Conservation (phyloP, 306 rosid species). For the Cicer yamashitae region DNA sequence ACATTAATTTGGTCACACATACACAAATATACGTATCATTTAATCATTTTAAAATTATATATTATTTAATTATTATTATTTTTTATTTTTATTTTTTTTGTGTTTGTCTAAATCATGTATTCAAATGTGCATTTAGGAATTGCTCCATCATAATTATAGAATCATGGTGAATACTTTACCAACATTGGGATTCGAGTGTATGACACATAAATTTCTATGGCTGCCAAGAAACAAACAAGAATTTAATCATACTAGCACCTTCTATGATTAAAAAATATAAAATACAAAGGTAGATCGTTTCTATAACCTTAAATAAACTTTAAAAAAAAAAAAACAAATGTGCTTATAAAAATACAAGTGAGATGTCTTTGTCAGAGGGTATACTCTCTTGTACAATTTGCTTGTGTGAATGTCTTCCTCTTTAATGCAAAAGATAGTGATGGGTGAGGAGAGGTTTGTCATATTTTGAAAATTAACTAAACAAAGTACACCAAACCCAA, state of each 20-base stretch:
- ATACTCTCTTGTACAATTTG: constrained; percentile 38
- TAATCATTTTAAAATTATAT: no score
- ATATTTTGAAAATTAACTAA: constrained; percentile 53
- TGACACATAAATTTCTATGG: constrained; percentile 7
- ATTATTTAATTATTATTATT: no score
- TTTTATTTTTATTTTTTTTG: no score
- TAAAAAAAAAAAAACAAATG: not conserved
- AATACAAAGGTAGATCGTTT: not conserved
- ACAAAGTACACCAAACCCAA: constrained; percentile 47
- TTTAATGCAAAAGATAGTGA: constrained; percentile 65
- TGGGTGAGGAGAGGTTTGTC: constrained; percentile 63
- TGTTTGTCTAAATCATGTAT: no score
- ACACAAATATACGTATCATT: no score
- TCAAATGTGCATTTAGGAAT: no score
- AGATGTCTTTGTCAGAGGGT: constrained; percentile 53
- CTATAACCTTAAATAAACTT: constrained; percentile 22
- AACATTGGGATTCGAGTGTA: constrained; percentile 2
- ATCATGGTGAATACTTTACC: constrained; percentile 38
- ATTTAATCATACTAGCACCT: constrained; percentile 3
- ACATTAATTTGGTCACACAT: no score
- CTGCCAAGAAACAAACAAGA: not conserved
- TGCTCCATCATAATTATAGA: constrained; percentile 8
- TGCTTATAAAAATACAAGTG: constrained; percentile 12
- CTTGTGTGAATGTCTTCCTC: constrained; percentile 16
- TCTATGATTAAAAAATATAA: not conserved